Evolutionary conservation across 352 stramenopile genomes (phyloP).

Genomic region (Aphanomyces astaci): DNA sequence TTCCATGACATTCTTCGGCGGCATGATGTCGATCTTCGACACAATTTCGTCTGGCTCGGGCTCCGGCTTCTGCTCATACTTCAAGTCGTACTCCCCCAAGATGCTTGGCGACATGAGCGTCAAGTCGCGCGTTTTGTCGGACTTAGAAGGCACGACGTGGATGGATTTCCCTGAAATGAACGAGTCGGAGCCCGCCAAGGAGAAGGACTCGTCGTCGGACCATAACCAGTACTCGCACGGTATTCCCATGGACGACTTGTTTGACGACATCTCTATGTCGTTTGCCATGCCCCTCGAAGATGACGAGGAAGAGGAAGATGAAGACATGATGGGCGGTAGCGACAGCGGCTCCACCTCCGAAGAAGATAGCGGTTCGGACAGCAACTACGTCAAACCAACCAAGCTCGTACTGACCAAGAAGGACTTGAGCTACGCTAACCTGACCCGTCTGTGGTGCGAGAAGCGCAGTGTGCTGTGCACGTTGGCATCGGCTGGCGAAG

Average conservation of each 20-base stretch:
- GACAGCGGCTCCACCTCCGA: slow-evolving; percentile 25
- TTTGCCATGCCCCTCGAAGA: slow-evolving; percentile 49
- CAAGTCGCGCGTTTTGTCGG: slow-evolving; percentile 73
- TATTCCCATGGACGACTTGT: slow-evolving; percentile 48
- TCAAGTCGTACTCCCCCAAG: slow-evolving; percentile 62
- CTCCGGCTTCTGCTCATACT: slow-evolving; percentile 73
- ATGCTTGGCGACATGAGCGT: slow-evolving; percentile 81
- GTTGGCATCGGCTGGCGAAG: slow-evolving; percentile 61
- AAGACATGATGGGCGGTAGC: background rate
- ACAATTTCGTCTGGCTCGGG: slow-evolving; percentile 47
- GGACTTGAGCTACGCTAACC: slow-evolving; percentile 62
- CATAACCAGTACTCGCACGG: slow-evolving; percentile 47
- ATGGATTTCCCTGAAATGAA: slow-evolving; percentile 74
- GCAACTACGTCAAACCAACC: slow-evolving; percentile 31
- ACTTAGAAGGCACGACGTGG: slow-evolving; percentile 84
- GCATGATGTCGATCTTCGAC: slow-evolving; percentile 61
- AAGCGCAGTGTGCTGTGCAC: slow-evolving; percentile 81
- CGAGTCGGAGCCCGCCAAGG: slow-evolving; percentile 23
- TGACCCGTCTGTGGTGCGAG: slow-evolving; percentile 73
- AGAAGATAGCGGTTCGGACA: slow-evolving; percentile 30
- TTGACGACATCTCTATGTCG: slow-evolving; percentile 57
- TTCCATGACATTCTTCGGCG: slow-evolving; percentile 75
- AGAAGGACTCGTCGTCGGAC: slow-evolving; percentile 31
- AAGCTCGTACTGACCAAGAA: slow-evolving; percentile 29
- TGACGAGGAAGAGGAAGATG: slow-evolving; percentile 47